Base-by-base conservation (phyloP, 2,329 filamentous ascomycete species). In the Cladosporium sp. region DNA sequence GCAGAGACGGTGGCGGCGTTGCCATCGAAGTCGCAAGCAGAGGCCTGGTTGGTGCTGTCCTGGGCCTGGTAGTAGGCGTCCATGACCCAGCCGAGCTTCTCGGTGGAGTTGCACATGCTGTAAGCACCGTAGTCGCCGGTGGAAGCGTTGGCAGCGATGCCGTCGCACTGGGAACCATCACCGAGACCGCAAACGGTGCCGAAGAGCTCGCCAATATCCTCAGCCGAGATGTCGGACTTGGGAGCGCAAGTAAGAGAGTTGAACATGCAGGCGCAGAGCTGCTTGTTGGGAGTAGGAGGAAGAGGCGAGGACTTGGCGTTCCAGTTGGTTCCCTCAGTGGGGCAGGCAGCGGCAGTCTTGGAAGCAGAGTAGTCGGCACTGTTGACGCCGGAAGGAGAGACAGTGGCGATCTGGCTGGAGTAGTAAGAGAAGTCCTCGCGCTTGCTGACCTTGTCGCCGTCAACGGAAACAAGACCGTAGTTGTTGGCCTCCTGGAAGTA, bases 401-500 rank as follows among this genome's bases (percentile, higher is more conserved):
- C 89, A 67, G 85, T 86, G 69, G 85, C 84, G 71, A 97, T 87
- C 77, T 91, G 85, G 70, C 82, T 86, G 72, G 88, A 87, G 64
- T 96, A 86, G 67, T 87, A 85, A 65, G 85, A 84, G 81, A 91
- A 99, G 80, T 97, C 91, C 44, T 87, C 79, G 72, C 92, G 84
- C 69, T 89, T 90, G 69, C 80, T 85, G 69, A 90, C 91, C 52
- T 81, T 80, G 74, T 82, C 81, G 73, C 85, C 85, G 58, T 81
- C 76, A 67, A 92, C 77, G 66, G 84, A 79, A 67, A 93, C 89
- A 53, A 97, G 86, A 80, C 90, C 95, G 75, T 92, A 99, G 78
- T 97, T 83, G 83, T 98, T 98, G 67, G 78, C 82, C 79, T 97
- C 93, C 83, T 97, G 86, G 83, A 93, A 94, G 84, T 95, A 99